Evolutionary conservation across 331 rosid genomes (phyloP), one percentile per base, ranked within the genome.

Genomic region (Pyrus hybrid): DNA sequence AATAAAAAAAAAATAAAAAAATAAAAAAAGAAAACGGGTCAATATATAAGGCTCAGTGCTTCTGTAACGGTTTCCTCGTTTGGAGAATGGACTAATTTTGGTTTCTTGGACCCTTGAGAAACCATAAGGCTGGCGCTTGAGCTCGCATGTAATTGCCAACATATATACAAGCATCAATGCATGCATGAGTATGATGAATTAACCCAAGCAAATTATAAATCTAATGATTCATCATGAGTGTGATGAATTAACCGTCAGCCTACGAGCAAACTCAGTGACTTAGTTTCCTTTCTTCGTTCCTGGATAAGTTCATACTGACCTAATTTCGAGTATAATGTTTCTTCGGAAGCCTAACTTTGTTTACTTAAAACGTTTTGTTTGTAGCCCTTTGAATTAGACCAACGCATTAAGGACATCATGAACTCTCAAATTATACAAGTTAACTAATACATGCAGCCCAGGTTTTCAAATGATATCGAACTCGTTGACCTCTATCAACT

Each of bases 371-470:
- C 72, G 69, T 56, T 58, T 18, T 53, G 23, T 53, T 17, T 47
- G 58, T 18, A 67, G 81, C 78, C 83, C 68, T 67, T 72, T 63
- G 85, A 70, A 80, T 77, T 79, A 29, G 88, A 86, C 88, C 82
- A 51, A 37, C 54, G 82, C 86, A 83, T 85, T 78, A 83, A 20
- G n/a, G 6, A 26, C 63, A 17, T 63, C n/a, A 21, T 53, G 60
- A 53, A 22, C 29, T 22, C 26, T 43, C 49, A 43, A 10, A 43
- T 43, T 43, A 12, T 43, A 43, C 49, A 43, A 43, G 5, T 43
- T 43, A 43, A 43, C 49, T 43, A 43, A 43, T 43, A 43, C 49
- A 43, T 43, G 16, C 49, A 43, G 3, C 13, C 49, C 49, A 3
- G 49, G 14, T 41, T 41, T 41, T 41, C 47, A 41, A 41, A 41